Evolutionary conservation across 768 basidiomycete species (phyloP).

Genomic region (Boletus vermiculosoides): DNA sequence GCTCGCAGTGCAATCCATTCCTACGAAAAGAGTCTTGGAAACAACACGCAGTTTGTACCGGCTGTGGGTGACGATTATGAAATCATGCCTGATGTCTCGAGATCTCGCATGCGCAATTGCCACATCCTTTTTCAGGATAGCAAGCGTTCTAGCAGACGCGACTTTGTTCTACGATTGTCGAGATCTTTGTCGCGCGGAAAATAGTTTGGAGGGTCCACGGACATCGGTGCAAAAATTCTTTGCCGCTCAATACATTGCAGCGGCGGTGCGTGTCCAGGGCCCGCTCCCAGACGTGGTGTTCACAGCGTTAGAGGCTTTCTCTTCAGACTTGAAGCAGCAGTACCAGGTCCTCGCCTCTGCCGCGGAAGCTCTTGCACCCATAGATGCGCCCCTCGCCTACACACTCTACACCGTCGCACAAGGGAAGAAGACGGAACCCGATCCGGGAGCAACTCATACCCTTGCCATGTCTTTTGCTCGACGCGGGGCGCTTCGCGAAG

Average conservation of each 20-base stretch:
- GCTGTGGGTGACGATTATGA: conserved; percentile 35
- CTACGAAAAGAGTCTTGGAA: conserved; percentile 19
- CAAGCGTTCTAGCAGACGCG: conserved; percentile 38
- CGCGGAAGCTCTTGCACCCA: conserved; percentile 20
- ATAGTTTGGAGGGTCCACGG: conserved; percentile 16
- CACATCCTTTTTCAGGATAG: conserved; percentile 46
- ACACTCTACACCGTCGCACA: conserved; percentile 36
- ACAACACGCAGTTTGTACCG: conserved; percentile 40
- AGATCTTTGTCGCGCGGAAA: conserved; percentile 30
- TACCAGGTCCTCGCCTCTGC: conserved; percentile 26
- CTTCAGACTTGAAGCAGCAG: conserved; percentile 27
- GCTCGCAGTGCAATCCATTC: neutral
- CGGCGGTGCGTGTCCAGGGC: conserved; percentile 31
- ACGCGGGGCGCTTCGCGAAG: conserved; percentile 26
- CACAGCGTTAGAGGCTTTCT: conserved; percentile 24
- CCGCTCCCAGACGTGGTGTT: conserved; percentile 32
- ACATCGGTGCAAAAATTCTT: conserved; percentile 8
- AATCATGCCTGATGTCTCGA: conserved; percentile 34
- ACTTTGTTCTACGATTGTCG: conserved; percentile 38
- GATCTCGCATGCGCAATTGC: conserved; percentile 31
- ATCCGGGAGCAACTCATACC: conserved; percentile 21
- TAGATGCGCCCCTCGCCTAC: conserved; percentile 34
- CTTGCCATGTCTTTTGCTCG: conserved; percentile 34
- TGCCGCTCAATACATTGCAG: conserved; percentile 24
- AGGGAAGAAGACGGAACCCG: conserved; percentile 22